A percentile compares a stretch with the other conserved stretches of the same genome.
Conservation (phyloP, 805 yeast genomes). For the Torulaspora delbrueckii region DNA sequence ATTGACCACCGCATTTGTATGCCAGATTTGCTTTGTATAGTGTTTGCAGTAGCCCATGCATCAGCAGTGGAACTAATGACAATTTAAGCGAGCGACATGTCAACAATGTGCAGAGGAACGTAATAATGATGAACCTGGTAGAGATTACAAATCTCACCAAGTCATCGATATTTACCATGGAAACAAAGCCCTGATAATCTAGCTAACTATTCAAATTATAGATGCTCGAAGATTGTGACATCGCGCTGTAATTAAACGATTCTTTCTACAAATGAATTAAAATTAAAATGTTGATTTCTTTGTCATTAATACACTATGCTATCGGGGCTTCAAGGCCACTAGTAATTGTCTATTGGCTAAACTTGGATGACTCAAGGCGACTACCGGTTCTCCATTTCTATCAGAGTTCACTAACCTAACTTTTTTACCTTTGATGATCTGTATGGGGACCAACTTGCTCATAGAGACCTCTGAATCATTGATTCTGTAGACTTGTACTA, state of each 20-base stretch:
- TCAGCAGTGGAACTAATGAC: conserved; percentile 1
- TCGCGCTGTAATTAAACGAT: background rate
- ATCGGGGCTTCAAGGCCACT: conserved; percentile 12
- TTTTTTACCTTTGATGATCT: conserved; percentile 69
- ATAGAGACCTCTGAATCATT: conserved; percentile 27
- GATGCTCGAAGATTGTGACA: background rate
- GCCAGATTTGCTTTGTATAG: conserved; percentile 7
- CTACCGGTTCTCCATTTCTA: conserved; percentile 36
- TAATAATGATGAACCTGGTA: conserved; percentile 23
- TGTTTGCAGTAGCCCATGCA: conserved; percentile 11
- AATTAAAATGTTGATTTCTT: background rate
- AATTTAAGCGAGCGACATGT: background rate
- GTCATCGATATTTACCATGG: conserved; percentile 17
- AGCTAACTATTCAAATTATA: background rate
- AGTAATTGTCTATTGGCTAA: conserved; percentile 59
- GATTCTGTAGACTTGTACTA: conserved; percentile 61
- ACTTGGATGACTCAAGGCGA: conserved; percentile 61
- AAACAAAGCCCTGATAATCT: background rate
- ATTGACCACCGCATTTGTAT: conserved; percentile 8
- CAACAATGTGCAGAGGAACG: conserved; percentile 11
- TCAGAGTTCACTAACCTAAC: conserved; percentile 43
- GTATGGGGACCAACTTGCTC: conserved; percentile 45
- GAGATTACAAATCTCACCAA: conserved; percentile 13
- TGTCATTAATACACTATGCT: background rate
- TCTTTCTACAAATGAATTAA: background rate